These are phyloP conservation scores for Fusarium transvaalense DNA, from an alignment of 2,329 filamentous ascomycete genomes.

Conservation along the genomic window DNA sequence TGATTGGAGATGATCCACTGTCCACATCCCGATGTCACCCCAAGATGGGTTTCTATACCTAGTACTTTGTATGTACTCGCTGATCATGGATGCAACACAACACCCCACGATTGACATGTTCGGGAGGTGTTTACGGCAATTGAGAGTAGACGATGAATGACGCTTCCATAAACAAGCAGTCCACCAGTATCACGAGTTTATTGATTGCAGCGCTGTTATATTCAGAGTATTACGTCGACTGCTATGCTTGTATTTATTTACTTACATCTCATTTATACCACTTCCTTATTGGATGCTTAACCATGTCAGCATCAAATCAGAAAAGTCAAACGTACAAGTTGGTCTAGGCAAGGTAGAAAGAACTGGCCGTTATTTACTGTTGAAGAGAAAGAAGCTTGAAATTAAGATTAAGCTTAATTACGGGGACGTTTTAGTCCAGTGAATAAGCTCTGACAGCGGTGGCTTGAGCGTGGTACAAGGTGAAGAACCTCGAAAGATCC, in stretches of 20 bases:
- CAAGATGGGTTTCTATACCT: background rate
- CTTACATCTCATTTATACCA: background rate
- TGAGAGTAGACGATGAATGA: background rate
- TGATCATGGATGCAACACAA: constrained; percentile 29
- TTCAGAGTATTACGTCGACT: no score
- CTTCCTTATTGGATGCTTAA: background rate
- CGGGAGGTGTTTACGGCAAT: constrained; percentile 35
- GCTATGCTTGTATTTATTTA: background rate
- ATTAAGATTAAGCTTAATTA: constrained; percentile 29
- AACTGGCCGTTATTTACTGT: background rate
- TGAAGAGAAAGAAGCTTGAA: constrained; percentile 20
- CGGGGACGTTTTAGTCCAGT: background rate
- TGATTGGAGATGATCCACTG: background rate
- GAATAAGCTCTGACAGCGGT: background rate
- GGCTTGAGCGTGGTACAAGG: no score
- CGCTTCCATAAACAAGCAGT: background rate
- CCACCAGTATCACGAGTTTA: background rate
- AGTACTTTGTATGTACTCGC: no score
- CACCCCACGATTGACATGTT: constrained; percentile 15
- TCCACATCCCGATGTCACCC: constrained; percentile 20
- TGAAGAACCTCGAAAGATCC: no score
- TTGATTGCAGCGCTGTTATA: no score
- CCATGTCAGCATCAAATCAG: background rate
- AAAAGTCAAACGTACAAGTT: background rate
- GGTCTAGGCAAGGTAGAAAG: fast-evolving